Evolutionary conservation across 2,329 filamentous ascomycete species (phyloP).

Genomic region (Colletotrichum somersetense): DNA sequence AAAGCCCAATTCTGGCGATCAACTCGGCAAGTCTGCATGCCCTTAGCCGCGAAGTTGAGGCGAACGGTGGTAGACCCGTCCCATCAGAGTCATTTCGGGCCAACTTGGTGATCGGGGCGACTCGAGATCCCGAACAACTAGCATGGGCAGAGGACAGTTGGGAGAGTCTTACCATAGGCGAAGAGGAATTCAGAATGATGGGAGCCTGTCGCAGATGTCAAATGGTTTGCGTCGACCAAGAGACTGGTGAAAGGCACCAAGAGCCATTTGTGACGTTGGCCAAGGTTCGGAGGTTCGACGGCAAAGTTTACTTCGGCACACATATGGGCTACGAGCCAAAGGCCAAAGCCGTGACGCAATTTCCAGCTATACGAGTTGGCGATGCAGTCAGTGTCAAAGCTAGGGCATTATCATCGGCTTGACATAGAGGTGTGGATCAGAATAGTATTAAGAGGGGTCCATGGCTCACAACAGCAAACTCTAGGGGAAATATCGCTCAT

Average conservation of each 20-base stretch:
- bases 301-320: constrained; percentile 90
- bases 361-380: constrained; percentile 63
- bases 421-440: too few relatives aligned
- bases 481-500: neutral
- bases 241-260: constrained; percentile 79
- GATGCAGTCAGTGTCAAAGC: constrained; percentile 54
- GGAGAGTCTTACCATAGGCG: constrained; percentile 75
- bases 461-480: too few relatives aligned
- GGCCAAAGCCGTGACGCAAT: constrained; percentile 43
- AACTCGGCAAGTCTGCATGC: constrained; percentile 82
- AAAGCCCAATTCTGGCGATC: constrained; percentile 91
- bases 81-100: constrained; percentile 85
- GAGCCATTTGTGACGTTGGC: constrained; percentile 91
- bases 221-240: constrained; percentile 95
- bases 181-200: constrained; percentile 75
- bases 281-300: constrained; percentile 85
- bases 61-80: constrained; percentile 72
- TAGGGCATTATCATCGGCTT: neutral
- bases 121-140: constrained; percentile 56
- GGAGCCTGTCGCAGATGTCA: constrained; percentile 91
- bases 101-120: constrained; percentile 82
- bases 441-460: neutral
- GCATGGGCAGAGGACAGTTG: constrained; percentile 87
- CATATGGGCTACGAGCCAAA: constrained; percentile 72
- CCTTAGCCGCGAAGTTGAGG: constrained; percentile 79